phyloP scores from a whole-genome alignment of 2,329 filamentous ascomycete genomes.

The Ascochyta rabiei region DNA sequence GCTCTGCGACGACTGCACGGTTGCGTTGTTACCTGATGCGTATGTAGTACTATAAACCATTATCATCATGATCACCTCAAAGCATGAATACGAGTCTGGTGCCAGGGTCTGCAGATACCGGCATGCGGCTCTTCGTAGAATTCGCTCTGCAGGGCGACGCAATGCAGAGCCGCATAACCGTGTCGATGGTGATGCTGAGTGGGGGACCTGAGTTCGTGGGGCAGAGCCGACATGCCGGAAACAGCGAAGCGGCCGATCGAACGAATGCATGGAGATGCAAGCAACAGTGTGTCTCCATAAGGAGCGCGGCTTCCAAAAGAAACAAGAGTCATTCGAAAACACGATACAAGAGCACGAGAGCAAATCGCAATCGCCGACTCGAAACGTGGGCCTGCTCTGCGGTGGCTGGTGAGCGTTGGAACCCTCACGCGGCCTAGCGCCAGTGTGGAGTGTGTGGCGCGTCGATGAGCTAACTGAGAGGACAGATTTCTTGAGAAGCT shows the following conservation, averaged over 20 bases:
- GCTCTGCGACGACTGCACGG: conserved; percentile 8
- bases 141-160: conserved; percentile 2
- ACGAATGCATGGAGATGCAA: conserved; percentile 3
- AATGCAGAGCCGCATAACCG: conserved; percentile 15
- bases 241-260: background rate
- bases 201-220: conserved; percentile 9
- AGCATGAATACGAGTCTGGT: background rate
- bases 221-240: conserved; percentile 12
- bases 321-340: background rate
- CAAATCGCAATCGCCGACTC: conserved; percentile 8
- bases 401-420: conserved; percentile 15
- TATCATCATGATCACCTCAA: background rate
- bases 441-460: conserved; percentile 18
- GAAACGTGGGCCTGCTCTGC: conserved; percentile 17
- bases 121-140: conserved; percentile 4
- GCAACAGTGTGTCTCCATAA: background rate
- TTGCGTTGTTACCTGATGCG: background rate
- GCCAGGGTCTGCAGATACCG: background rate
- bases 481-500: conserved; percentile 33
- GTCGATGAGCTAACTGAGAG: conserved; percentile 23
- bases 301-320: background rate
- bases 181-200: background rate
- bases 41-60: conserved; percentile 8
- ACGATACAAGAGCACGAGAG: background rate
- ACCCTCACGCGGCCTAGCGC: conserved; percentile 9